Evolutionary conservation across 352 stramenopile species (phyloP).

Genomic region (Plasmopara muralis): DNA sequence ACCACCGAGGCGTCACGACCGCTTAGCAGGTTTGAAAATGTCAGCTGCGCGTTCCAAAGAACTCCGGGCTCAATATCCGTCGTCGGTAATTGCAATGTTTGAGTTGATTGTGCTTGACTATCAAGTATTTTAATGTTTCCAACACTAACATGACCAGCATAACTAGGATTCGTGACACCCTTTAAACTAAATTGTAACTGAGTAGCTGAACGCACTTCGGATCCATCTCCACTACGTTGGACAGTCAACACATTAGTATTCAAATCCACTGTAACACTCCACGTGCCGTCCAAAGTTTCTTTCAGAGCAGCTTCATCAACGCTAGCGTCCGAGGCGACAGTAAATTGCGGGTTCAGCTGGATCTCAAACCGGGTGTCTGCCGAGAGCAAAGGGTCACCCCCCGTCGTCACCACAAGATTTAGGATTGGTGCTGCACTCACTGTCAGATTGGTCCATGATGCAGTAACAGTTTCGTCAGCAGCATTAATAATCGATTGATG

Average conservation of each 20-base stretch:
- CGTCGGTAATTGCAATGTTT: constrained; percentile 10
- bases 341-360: constrained; percentile 20
- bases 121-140: constrained; percentile 26
- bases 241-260: constrained; percentile 15
- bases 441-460: constrained; percentile 27
- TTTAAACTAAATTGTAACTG: constrained; percentile 19
- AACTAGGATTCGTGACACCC: constrained; percentile 24
- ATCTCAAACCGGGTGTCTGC: constrained; percentile 28
- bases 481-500: background rate
- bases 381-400: constrained; percentile 18
- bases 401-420: constrained; percentile 20
- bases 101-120: constrained; percentile 3
- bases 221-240: constrained; percentile 22
- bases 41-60: constrained; percentile 20
- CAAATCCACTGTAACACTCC: constrained; percentile 15
- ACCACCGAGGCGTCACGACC: constrained; percentile 30
- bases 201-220: constrained; percentile 1
- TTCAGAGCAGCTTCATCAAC: constrained; percentile 16
- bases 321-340: constrained; percentile 10
- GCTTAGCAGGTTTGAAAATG: constrained; percentile 29
- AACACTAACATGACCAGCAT: constrained; percentile 17
- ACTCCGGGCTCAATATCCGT: constrained; percentile 31
- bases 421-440: constrained; percentile 16
- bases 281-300: constrained; percentile 20
- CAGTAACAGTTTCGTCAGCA: constrained; percentile 1